Evolutionary conservation across 2,329 filamentous ascomycete genomes (phyloP), one percentile per base, ranked within the genome.

Genomic region (Emmonsiellopsis sp.): DNA sequence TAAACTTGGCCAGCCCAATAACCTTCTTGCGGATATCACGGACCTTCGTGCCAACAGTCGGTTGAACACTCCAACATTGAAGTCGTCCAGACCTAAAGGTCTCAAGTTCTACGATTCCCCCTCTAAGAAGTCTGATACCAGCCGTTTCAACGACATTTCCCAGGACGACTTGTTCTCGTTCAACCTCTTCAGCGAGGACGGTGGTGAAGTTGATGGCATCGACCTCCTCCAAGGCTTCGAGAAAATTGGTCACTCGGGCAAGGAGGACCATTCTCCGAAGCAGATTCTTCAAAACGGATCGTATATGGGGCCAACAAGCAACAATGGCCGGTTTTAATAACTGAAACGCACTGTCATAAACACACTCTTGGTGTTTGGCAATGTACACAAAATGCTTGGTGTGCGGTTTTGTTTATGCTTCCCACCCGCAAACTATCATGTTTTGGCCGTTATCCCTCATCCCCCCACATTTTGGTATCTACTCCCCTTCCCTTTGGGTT

Each of bases 141-240:
- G 57, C 30, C 68, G 65, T 15, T 66, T 67, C 32, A 57, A 66
- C 32, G 69, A 74, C 52, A 59, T 67, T 38, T 62, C 66, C 7
- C 67, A 73, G 40, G 71, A 74, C 53, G 72, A 75, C 54, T 69
- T 75, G 34, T 75, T 76, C 58, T 72, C 73, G n/a, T 76, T 75
- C 58, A 71, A 71, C 46, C 68, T 74, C 31, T 75, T 75, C 45
- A 62, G 62, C 35, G 72, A 76, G 35, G 73, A 75, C 51, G 64
- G 65, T 44, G 67, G 67, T 34, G 73, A 74, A 32, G 70, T 73
- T 13, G 72, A 75, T 54, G 71, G 71, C 20, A 66, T 76, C 41
- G 73, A 76, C 60, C 67, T 76, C 34, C 55, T 75, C 42, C 72
- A 75, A 60, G 73, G 73, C 4, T 76, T 76, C 59, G 69, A 74